A percentile compares a stretch with the other conserved stretches of the same genome.
These are phyloP conservation scores for Ceriops tagal DNA, from an alignment of 345 rosid genomes.

Conservation along the genomic window DNA sequence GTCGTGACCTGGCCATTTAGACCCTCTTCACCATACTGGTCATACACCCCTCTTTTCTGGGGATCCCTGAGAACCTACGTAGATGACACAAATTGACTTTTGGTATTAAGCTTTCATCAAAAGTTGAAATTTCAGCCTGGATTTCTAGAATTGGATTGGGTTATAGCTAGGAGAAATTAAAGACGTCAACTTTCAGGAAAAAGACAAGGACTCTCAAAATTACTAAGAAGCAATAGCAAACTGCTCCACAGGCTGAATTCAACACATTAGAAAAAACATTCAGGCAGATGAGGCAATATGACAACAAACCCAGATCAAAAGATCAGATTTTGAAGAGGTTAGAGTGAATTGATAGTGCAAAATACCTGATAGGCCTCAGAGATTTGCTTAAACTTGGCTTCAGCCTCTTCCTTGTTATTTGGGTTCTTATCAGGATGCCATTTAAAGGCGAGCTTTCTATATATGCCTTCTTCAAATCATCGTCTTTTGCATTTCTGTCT, in stretches of 20 bases:
- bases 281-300: too few species aligned
- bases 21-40: conserved; percentile 34
- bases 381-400: conserved; percentile 29
- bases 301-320: too few species aligned
- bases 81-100: neutral
- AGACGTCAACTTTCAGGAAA: too few species aligned
- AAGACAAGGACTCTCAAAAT: too few species aligned
- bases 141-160: too few species aligned
- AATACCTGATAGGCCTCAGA: conserved; percentile 28
- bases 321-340: too few species aligned
- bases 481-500: conserved; percentile 19
- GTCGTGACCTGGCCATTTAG: conserved; percentile 24
- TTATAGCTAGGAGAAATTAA: too few species aligned
- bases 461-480: conserved; percentile 31
- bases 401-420: conserved; percentile 25
- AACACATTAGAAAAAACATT: too few species aligned
- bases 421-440: conserved; percentile 34
- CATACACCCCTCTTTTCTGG: conserved; percentile 26
- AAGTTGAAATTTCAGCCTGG: neutral
- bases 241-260: too few species aligned
- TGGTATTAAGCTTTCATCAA: neutral
- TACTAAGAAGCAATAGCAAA: too few species aligned
- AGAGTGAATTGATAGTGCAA: too few species aligned
- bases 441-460: conserved; percentile 28
- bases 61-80: conserved; percentile 28